Percentiles rank a stretch among this genome's conserved stretches.
These are phyloP conservation scores for Chaetothyriales sp. DNA, from an alignment of 2,329 filamentous ascomycete species.

Conservation along the genomic window DNA sequence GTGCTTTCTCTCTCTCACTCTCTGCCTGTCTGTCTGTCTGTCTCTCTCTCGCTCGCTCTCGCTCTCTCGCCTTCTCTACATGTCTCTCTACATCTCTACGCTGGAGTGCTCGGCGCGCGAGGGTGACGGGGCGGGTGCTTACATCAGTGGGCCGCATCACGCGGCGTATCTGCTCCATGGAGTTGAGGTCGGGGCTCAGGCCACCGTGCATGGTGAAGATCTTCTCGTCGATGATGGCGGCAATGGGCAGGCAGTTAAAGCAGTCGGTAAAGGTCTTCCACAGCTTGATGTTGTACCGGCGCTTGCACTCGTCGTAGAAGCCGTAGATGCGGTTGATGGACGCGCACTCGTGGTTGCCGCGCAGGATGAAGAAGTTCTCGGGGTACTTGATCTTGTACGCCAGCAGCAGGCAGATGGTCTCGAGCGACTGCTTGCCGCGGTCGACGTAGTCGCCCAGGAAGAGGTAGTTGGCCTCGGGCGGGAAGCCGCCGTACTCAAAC, in stretches of 20 bases:
- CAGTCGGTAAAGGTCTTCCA: slow-evolving; percentile 99
- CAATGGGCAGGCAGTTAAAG: slow-evolving; percentile 98
- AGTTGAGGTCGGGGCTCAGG: slow-evolving; percentile 91
- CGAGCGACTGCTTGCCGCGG: slow-evolving; percentile 95
- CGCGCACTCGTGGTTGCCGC: slow-evolving; percentile 97
- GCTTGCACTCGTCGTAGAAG: slow-evolving; percentile 99
- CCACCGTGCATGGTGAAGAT: slow-evolving; percentile 99
- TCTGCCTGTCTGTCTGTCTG: too few relatives aligned
- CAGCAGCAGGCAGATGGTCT: slow-evolving; percentile 92
- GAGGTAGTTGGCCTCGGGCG: slow-evolving; percentile 96
- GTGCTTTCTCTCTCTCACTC: too few relatives aligned
- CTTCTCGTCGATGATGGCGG: slow-evolving; percentile 98
- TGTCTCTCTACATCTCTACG: too few relatives aligned
- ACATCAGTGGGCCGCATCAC: slow-evolving; percentile 99
- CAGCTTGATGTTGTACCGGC: slow-evolving; percentile 96
- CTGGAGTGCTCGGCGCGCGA: too few relatives aligned
- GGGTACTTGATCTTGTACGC: slow-evolving; percentile 99
- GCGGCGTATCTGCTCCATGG: slow-evolving; percentile 98
- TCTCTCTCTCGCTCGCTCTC: too few relatives aligned
- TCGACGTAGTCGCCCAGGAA: slow-evolving; percentile 99
- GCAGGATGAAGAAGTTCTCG: slow-evolving; percentile 98
- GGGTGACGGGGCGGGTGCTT: slow-evolving; percentile 33
- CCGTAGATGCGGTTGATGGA: slow-evolving; percentile 99
- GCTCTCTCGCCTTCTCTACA: too few relatives aligned
- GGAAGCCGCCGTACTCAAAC: slow-evolving; percentile 97